Evolutionary conservation across 106 monocot genomes (phyloP).

Genomic region (Dendrobium catenatum): DNA sequence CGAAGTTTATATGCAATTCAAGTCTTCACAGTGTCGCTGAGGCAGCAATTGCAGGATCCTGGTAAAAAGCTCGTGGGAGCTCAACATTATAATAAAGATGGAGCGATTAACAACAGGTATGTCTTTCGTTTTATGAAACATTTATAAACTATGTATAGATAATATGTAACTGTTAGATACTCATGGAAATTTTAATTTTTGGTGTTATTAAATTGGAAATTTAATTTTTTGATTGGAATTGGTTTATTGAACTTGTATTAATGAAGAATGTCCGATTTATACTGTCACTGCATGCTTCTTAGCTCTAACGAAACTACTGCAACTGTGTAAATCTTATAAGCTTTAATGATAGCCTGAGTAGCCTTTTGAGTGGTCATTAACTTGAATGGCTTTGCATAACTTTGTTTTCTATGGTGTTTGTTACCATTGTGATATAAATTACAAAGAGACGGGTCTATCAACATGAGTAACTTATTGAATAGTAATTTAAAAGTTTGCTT

Average conservation of each 20-base stretch:
- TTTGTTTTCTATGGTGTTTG: too few relatives aligned
- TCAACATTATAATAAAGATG: conserved; percentile 94
- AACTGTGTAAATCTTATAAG: background rate
- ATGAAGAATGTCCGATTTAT: background rate
- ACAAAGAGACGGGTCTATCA: background rate
- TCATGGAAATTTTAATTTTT: background rate
- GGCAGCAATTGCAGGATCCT: conserved; percentile 84
- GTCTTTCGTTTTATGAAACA: conserved; percentile 4
- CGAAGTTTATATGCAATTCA: conserved; percentile 4
- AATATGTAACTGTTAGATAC: background rate
- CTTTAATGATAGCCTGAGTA: background rate
- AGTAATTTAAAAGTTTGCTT: background rate
- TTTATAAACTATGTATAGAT: background rate
- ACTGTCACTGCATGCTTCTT: background rate
- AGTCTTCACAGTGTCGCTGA: conserved; percentile 91
- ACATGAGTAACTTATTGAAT: background rate
- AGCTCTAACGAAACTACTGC: too few relatives aligned
- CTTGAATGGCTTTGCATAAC: too few relatives aligned
- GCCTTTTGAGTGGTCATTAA: background rate
- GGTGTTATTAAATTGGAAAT: background rate
- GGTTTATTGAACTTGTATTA: background rate
- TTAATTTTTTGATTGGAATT: background rate
- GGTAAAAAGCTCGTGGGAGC: conserved; percentile 90
- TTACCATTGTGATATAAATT: too few relatives aligned
- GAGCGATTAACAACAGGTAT: conserved; percentile 65